Base-by-base conservation (phyloP, 345 rosid species). In the Barbarea vulgaris region DNA sequence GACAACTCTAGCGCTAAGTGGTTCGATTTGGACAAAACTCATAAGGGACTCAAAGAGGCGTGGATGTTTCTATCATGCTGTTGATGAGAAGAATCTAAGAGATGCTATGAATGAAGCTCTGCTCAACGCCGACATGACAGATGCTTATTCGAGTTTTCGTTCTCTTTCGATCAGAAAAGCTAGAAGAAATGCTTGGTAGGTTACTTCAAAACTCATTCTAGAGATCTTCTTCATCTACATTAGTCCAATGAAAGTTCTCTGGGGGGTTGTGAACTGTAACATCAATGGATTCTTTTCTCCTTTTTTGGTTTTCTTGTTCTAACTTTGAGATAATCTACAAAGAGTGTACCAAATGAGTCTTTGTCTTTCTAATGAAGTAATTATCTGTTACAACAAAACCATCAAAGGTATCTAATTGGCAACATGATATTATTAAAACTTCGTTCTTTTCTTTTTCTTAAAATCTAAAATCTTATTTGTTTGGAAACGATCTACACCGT, bases 11-110 rank as follows among this genome's bases (percentile, higher is more conserved):
- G 9, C 37, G 0, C 57, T 46, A 2, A 80, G 87, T 19, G 66
- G 59, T 19, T 69, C 84, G 8, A 34, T 83, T 4, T 85, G 87
- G 89, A 24, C 42, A 3, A 76, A 52, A 4, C 48, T 85, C 10
- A 46, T 80, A 1, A 31, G 19, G 22, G 83, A 85, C 5, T 80
- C 88, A 10, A 72, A 73, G 79, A 37, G 25, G 14, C 74, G 87
- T 22, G 58, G 61, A 0, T 83, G 85, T 37, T 81, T 79, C 73
- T 77, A 22, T 4, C 27, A 81, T 44, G 83, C 87, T 21, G 55
- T 25, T 3, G 80, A 81, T 36, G 84, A 81, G 4, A 42, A 58
- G 7, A 69, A 55, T 27, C 44, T 83, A 48, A 39, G 72, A 63
- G 56, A 52, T 37, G 75, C 58, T 12, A 70, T 77, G 64, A 25